These are phyloP conservation scores for Russula dissimulans DNA, from an alignment of 768 basidiomycete genomes.

Conservation along the genomic window DNA sequence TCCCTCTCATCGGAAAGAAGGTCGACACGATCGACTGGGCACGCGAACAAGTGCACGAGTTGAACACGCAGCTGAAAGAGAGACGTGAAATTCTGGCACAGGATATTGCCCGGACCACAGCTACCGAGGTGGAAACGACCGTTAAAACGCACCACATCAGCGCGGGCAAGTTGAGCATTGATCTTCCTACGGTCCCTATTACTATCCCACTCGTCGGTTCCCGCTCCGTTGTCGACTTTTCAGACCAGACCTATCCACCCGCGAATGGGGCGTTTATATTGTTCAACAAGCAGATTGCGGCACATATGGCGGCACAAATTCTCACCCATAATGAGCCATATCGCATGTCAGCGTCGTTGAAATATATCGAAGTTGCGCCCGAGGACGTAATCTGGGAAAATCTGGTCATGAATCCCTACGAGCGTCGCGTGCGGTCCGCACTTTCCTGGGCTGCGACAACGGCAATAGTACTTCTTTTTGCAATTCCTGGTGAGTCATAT, in stretches of 20 bases:
- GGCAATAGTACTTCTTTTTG: constrained; percentile 80
- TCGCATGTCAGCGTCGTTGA: constrained; percentile 50
- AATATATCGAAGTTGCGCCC: constrained; percentile 76
- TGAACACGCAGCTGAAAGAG: constrained; percentile 20
- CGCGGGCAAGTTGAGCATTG: constrained; percentile 22
- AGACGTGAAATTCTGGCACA: constrained; percentile 24
- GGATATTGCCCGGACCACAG: constrained; percentile 24
- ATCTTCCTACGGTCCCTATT: constrained; percentile 7
- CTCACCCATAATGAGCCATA: constrained; percentile 77
- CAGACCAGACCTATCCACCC: constrained; percentile 27
- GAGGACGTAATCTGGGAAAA: constrained; percentile 91
- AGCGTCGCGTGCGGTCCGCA: constrained; percentile 30
- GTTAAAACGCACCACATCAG: constrained; percentile 16
- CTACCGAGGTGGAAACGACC: constrained; percentile 17
- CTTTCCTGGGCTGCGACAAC: constrained; percentile 69
- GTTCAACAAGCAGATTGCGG: constrained; percentile 88
- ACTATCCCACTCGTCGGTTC: constrained; percentile 11
- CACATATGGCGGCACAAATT: constrained; percentile 74
- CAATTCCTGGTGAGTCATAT: constrained; percentile 55
- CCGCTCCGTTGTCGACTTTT: constrained; percentile 14
- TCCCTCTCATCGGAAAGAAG: constrained; percentile 71
- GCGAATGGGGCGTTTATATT: constrained; percentile 69
- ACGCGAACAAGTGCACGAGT: constrained; percentile 57
- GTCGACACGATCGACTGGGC: constrained; percentile 94
- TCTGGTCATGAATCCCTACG: constrained; percentile 83